A percentile compares a stretch with the other conserved stretches of the same genome.
Evolutionary conservation across 768 basidiomycete species (phyloP).

Genomic region (Russula emetica): DNA sequence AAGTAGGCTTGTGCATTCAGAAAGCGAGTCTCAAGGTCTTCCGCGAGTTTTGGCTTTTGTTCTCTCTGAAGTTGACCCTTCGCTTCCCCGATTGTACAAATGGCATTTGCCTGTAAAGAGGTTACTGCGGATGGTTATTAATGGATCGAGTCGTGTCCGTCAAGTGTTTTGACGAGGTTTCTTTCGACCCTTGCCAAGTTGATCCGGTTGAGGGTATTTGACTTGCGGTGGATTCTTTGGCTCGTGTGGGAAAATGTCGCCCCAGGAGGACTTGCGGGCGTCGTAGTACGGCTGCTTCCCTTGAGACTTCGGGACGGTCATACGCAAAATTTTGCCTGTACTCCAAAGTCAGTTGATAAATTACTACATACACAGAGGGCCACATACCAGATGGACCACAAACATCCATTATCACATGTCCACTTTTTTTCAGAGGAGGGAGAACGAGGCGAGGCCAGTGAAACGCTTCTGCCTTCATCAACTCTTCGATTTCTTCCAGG

Average conservation of each 20-base stretch:
- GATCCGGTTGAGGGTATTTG: conserved; percentile 41
- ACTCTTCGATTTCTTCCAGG: conserved; percentile 44
- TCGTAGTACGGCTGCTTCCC: conserved; percentile 96
- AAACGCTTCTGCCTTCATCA: conserved; percentile 70
- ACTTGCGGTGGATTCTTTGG: conserved; percentile 75
- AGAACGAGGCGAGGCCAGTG: conserved; percentile 89
- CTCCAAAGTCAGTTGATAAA: not conserved
- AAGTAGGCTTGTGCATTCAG: not conserved
- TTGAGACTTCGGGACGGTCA: conserved; percentile 89
- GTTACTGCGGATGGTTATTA: not conserved
- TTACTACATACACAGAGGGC: conserved; percentile 3
- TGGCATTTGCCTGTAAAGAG: not conserved
- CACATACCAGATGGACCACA: conserved; percentile 75
- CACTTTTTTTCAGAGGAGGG: conserved; percentile 86
- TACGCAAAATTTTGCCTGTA: conserved; percentile 85
- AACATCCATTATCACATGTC: conserved; percentile 87
- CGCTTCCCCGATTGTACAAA: not conserved
- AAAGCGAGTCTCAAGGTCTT: not conserved
- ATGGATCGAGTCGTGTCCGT: not conserved
- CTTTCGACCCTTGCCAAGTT: conserved; percentile 34
- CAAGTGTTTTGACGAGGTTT: conserved; percentile 21
- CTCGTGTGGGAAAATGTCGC: conserved; percentile 89
- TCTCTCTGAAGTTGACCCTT: not conserved
- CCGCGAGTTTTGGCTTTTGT: not conserved
- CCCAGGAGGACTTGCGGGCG: conserved; percentile 90